Base-by-base conservation (phyloP, 495 filamentous ascomycete species). In the Poronia punctata region DNA sequence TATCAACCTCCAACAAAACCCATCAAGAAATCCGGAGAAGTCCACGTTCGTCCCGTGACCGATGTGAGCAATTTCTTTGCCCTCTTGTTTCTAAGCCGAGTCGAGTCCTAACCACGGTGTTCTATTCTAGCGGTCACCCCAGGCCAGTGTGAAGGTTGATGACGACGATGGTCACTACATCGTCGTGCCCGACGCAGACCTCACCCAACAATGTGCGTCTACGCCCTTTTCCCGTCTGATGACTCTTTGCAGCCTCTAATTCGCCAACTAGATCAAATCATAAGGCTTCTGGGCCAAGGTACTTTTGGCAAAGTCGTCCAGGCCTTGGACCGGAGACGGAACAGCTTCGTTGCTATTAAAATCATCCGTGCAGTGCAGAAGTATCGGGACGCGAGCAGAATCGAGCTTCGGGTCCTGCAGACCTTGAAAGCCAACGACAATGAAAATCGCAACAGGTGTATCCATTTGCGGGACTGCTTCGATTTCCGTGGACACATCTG, bases 271-370 rank as follows among this genome's bases (percentile, higher is more conserved):
- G 89, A 98, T 62, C 76, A 83, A 61, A 88, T 98, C 46, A 68
- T 81, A 45, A 82, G 82, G 53, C 75, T 96, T 16, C 81, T 98
- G 7, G 92, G 92, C 17, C 92, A 98, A 64, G 92, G 92, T 30
- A 98, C 92, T 0, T 98, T 98, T 56, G 92, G 92, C 37, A 98
- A 98, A 62, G 92, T 98, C 10, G 90, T 98, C 7, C 85, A 95
- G 59, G 92, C 92, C 25, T 79, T 75, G 45, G 92, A 98, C 55
- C 78, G 78, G 45, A 72, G 72, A 40, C 76, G 78, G 39, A 78
- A 79, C 40, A 80, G 83, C 41, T 75, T 83, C 38, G 92, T 90
- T 48, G 92, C 92, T 19, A 84, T 98, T 57, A 98, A 98, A 63
- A 89, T 98, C 57, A 98, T 98, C 46, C 83, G 92, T 35, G 95